Base-by-base conservation (phyloP, 768 basidiomycete genomes). In the Boletus tomentosulus region DNA sequence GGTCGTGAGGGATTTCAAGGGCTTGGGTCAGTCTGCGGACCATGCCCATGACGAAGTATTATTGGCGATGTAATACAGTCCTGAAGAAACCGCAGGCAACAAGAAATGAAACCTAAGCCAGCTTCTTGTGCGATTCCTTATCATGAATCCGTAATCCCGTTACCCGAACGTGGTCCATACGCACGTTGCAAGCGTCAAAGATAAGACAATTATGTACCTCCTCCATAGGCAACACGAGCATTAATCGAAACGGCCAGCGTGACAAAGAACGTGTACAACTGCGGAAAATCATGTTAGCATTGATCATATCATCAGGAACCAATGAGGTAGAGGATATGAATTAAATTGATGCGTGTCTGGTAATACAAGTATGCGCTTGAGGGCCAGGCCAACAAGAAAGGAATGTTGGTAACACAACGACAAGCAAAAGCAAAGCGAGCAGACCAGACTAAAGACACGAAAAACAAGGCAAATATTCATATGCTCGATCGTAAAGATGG, bases 1-100 rank as follows among this genome's bases (percentile, higher is more conserved):
- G 76, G 19, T 80, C 73, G 60, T 79, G 81, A 50, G 74, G 66
- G 47, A 85, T 77, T 66, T 86, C 84, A 9, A 84, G 61, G 57
- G 57, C 58, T 54, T 58, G 63, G 27, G 62, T 42, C 13, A 71
- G 48, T 53, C 57, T 66, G 41, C 58, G 62, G 54, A 60, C 46
- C 46, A 65, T 28, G 16, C 55, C 61, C 70, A 71, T 71, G 46
- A 16, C 15, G 41, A 41, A 44, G 28, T 41, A 38, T 50, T 46
- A 47, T 54, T 50, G 30, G 13, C 27, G 25, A 49, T 37, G 39
- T 44, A 30, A 54, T 47, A 10, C 13, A 37, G n/a, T 51, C 25
- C 12, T 31, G 38, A 41, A 48, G 37, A 48, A 56, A 52, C 44
- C 42, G 42, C 46, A 43, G 34, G 37, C 25, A 35, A 31, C 34